Evolutionary conservation across 768 basidiomycete genomes (phyloP), one percentile per base, ranked within the genome.

Genomic region (Amanita jacksonii): DNA sequence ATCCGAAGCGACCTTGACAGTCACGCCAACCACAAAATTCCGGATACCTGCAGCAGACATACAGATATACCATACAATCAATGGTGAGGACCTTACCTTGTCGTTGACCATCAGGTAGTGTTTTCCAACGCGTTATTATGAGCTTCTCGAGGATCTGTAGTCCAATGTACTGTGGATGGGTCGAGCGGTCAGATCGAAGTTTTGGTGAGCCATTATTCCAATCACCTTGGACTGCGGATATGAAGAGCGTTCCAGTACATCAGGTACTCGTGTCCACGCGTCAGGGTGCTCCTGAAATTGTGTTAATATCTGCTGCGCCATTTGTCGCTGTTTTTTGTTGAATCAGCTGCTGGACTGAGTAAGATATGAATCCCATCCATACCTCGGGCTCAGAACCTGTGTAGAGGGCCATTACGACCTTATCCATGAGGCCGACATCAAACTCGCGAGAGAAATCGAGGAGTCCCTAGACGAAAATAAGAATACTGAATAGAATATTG

Each of bases 271-370:
- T 51, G 92, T 93, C 96, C 96, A 99, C 27, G 93, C 82, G 48
- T 98, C 94, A 13, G 88, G 86, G 61, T 91, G 75, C 49, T 99
- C 96, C 63, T 98, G 92, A 57, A 99, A 84, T 59, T 93, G 92
- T 6, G 94, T 96, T 53, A 99, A 74, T 50, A 90, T 73, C 60
- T 85, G 85, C 65, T 98, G 94, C 12, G 94, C 94, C 61, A 82
- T 62, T 79, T 87, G 85, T 87, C 93, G 93, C 93, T 98, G 57
- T 39, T 43, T 35, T 44, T 44, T 41, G 36, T 52, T 30, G 32
- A 54, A 61, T 66, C 50, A 58, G 54, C 45, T 43, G 43, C 43
- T 40, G 45, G 39, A 16, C 46, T 48, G 46, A 49, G 15, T 33
- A 37, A 46, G 36, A 32, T 18, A 28, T 41, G 10, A 40, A 33